Percentiles rank a stretch among this genome's conserved stretches.
These are phyloP conservation scores for Termitomyces sp. DNA, from an alignment of 768 basidiomycete species.

Conservation along the genomic window DNA sequence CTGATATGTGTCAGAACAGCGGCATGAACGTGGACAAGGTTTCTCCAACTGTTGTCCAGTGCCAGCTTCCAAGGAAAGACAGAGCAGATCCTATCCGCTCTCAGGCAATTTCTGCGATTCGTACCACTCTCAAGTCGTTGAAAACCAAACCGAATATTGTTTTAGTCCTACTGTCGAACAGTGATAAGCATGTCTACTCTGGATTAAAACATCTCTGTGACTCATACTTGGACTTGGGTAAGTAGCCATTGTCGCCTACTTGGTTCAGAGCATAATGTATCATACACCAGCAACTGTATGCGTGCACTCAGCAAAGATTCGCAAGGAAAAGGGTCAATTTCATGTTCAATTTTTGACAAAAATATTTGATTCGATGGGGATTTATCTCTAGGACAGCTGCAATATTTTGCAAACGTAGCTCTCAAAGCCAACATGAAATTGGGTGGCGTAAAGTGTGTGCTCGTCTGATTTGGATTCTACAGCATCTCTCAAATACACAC, in stretches of 20 bases:
- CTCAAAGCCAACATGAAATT: conserved; percentile 83
- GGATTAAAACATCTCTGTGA: conserved; percentile 74
- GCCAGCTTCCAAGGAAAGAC: conserved; percentile 45
- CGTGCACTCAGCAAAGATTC: conserved; percentile 66
- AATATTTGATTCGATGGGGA: conserved; percentile 15
- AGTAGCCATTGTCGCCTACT: conserved; percentile 10
- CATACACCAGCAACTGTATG: conserved; percentile 55
- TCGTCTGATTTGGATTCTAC: background rate
- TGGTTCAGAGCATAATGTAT: background rate
- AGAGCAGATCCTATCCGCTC: conserved; percentile 51
- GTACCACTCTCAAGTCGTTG: conserved; percentile 32
- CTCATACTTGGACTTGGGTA: conserved; percentile 53
- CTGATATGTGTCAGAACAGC: conserved; percentile 53
- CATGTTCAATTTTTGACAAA: conserved; percentile 14
- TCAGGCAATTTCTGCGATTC: conserved; percentile 43
- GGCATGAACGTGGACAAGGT: conserved; percentile 51
- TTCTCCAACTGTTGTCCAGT: conserved; percentile 33
- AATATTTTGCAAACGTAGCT: conserved; percentile 79
- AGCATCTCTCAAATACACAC: background rate
- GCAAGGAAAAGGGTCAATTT: conserved; percentile 50
- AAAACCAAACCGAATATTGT: conserved; percentile 49
- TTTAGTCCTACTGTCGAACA: conserved; percentile 60
- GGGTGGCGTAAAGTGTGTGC: conserved; percentile 66
- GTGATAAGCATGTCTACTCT: conserved; percentile 73
- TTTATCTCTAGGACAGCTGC: conserved; percentile 41